Evolutionary conservation across 2,329 filamentous ascomycete genomes (phyloP).

Genomic region (Phialocephala subalpina): DNA sequence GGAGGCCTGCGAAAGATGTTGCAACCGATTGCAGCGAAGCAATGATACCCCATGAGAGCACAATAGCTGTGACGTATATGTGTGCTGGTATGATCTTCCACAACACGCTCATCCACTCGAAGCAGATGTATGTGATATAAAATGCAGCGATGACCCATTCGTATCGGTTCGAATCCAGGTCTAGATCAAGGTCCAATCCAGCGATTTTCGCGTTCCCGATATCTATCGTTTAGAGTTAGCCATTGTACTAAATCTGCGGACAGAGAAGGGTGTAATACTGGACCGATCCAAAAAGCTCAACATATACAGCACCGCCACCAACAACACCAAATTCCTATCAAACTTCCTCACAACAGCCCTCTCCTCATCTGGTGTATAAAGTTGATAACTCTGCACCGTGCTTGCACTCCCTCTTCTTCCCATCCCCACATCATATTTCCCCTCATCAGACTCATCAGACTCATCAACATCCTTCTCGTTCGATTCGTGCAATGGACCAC

Average conservation of each 20-base stretch:
- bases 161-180: constrained; percentile 59
- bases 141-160: constrained; percentile 68
- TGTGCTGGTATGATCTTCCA: constrained; percentile 69
- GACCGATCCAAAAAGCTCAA: constrained; percentile 87
- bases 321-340: constrained; percentile 79
- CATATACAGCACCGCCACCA: constrained; percentile 84
- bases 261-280: constrained; percentile 59
- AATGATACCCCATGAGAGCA: constrained; percentile 80
- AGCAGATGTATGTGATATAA: constrained; percentile 68
- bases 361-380: constrained; percentile 76
- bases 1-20: constrained; percentile 67
- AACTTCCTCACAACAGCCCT: constrained; percentile 74
- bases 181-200: constrained; percentile 68
- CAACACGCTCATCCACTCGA: constrained; percentile 71
- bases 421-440: constrained; percentile 12
- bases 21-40: constrained; percentile 77
- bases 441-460: constrained; percentile 27
- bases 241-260: constrained; percentile 6
- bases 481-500: constrained; percentile 5
- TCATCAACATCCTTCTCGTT: constrained; percentile 26
- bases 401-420: constrained; percentile 40
- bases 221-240: constrained; percentile 49
- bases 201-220: constrained; percentile 71
- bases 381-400: constrained; percentile 53
- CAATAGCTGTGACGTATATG: constrained; percentile 65